Conservation (phyloP, 148 eudicot species). For the Fallopia convolvulus region DNA sequence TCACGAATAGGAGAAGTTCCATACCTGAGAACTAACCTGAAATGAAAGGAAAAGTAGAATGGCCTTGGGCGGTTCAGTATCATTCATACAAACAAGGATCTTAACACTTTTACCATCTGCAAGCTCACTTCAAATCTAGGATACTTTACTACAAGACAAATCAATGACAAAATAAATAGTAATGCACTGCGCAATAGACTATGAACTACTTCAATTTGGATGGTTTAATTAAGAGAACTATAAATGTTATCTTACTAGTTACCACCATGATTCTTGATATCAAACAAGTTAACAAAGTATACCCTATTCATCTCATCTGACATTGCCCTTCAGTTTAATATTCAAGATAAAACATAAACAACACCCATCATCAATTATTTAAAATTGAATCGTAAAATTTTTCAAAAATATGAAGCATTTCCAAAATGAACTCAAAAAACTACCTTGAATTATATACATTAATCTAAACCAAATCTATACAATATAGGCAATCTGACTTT, state of each 20-base stretch:
- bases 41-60: constrained; percentile 71
- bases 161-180: neutral
- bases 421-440: no score
- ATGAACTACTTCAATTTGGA: neutral
- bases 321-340: constrained; percentile 58
- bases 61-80: constrained; percentile 47
- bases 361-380: neutral
- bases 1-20: neutral
- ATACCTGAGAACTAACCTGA: constrained; percentile 83
- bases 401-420: neutral
- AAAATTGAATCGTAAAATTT: neutral
- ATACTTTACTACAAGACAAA: constrained; percentile 51
- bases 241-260: constrained; percentile 51
- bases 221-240: neutral
- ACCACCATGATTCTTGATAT: constrained; percentile 82
- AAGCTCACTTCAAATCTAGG: constrained; percentile 58
- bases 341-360: constrained; percentile 12
- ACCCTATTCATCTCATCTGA: constrained; percentile 56
- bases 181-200: constrained; percentile 13
- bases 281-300: constrained; percentile 85
- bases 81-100: constrained; percentile 49
- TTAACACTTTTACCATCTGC: constrained; percentile 50
- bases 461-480: no score
- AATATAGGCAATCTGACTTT: no score
- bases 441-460: no score